phyloP scores from a whole-genome alignment of 2,329 filamentous ascomycete genomes.

The Xylariaceae sp. region DNA sequence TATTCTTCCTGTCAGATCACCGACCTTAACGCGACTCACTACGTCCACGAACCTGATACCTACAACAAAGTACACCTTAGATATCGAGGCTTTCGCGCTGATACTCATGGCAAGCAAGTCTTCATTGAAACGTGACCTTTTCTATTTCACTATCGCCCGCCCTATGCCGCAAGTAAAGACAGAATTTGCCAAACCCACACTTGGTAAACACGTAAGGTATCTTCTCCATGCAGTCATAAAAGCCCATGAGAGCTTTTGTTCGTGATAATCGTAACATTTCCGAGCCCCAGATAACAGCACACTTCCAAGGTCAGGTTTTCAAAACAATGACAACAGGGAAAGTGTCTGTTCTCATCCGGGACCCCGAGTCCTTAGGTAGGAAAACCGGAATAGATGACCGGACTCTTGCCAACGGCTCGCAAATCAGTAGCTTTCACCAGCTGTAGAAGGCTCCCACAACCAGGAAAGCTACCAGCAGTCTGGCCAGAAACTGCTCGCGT shows the following conservation, averaged over 20 bases:
- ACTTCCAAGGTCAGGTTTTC: too few species aligned
- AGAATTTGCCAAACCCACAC: not conserved
- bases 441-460: slow-evolving; percentile 4
- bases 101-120: too few species aligned
- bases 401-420: slow-evolving; percentile 6
- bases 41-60: too few species aligned
- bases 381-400: not conserved
- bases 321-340: slow-evolving; percentile 7
- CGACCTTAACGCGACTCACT: too few species aligned
- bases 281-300: too few species aligned
- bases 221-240: slow-evolving; percentile 3
- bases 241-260: not conserved
- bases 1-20: too few species aligned
- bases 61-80: too few species aligned
- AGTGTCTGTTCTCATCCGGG: slow-evolving; percentile 15
- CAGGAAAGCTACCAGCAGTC: slow-evolving; percentile 2
- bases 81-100: too few species aligned
- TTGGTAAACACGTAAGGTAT: slow-evolving; percentile 5
- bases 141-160: slow-evolving; percentile 4
- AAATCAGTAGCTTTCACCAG: slow-evolving; percentile 7
- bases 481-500: not conserved
- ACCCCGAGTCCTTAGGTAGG: slow-evolving; percentile 12
- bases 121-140: not conserved
- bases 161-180: not conserved
- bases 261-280: slow-evolving; percentile 3